Conservation (phyloP, 371 early-diverging fungal genomes). For the Capillidium heterosporum region DNA sequence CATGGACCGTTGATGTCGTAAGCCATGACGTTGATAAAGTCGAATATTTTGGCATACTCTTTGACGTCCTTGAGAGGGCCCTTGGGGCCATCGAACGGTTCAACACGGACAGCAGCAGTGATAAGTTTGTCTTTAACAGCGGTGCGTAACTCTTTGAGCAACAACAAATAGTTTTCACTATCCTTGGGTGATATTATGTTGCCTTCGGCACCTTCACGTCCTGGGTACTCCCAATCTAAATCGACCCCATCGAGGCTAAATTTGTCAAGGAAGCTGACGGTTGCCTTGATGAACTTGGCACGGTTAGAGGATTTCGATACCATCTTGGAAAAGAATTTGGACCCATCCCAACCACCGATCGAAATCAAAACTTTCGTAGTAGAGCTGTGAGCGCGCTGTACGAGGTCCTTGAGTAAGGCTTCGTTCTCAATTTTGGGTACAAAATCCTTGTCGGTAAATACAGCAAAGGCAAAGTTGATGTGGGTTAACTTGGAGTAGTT, state of each 20-base stretch:
- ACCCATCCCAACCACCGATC: constrained; percentile 67
- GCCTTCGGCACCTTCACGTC: constrained; percentile 40
- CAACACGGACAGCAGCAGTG: constrained; percentile 47
- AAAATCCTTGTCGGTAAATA: constrained; percentile 9
- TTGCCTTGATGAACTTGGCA: constrained; percentile 24
- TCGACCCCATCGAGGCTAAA: constrained; percentile 30
- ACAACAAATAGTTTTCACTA: constrained; percentile 29
- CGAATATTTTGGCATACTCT: constrained; percentile 28
- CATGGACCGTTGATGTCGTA: constrained; percentile 26
- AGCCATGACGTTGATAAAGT: constrained; percentile 38
- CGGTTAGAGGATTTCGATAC: constrained; percentile 19
- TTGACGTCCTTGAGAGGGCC: constrained; percentile 37
- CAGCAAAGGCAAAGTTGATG: constrained; percentile 18
- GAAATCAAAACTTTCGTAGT: constrained; percentile 31
- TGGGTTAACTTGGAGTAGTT: constrained; percentile 18
- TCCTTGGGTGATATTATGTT: constrained; percentile 33
- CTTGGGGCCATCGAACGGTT: constrained; percentile 33
- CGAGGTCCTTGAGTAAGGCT: constrained; percentile 10
- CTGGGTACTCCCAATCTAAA: constrained; percentile 68
- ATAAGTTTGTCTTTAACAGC: constrained; percentile 33
- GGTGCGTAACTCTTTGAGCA: constrained; percentile 39
- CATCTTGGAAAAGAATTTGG: constrained; percentile 36
- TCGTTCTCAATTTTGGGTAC: constrained; percentile 7
- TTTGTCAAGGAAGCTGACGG: constrained; percentile 9
- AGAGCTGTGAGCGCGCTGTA: constrained; percentile 9